These are phyloP conservation scores for Apiotrichum montevideense DNA, from an alignment of 1,284 basidiomycete species.

Conservation along the genomic window DNA sequence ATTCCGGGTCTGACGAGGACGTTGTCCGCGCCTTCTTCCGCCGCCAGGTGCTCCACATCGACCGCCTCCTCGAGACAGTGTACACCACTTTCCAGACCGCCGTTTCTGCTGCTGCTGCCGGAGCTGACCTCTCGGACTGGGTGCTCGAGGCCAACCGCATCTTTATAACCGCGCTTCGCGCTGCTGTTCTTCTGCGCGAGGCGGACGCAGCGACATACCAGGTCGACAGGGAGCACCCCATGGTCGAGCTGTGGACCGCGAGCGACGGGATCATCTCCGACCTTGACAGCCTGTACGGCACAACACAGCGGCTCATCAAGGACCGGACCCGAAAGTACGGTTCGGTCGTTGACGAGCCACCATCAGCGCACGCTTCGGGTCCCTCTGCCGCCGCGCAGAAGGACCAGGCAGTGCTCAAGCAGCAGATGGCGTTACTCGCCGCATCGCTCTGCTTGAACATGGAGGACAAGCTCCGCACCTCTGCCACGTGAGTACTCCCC, in stretches of 20 bases:
- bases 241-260: constrained; percentile 79
- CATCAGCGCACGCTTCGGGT: constrained; percentile 1
- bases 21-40: constrained; percentile 80
- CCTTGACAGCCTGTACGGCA: constrained; percentile 65
- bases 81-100: constrained; percentile 28
- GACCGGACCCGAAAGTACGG: constrained; percentile 51
- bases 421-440: constrained; percentile 68
- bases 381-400: constrained; percentile 19
- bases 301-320: constrained; percentile 54
- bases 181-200: constrained; percentile 66
- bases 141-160: constrained; percentile 69
- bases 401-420: constrained; percentile 44
- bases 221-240: constrained; percentile 54
- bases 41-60: constrained; percentile 53
- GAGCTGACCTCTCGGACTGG: constrained; percentile 47
- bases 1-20: constrained; percentile 57
- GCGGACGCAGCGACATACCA: constrained; percentile 70
- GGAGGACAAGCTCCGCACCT: constrained; percentile 65
- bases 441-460: constrained; percentile 63
- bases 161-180: constrained; percentile 60
- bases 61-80: constrained; percentile 39
- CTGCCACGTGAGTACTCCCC: constrained; percentile 53
- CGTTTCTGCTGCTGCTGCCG: constrained; percentile 14
- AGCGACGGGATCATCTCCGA: constrained; percentile 61
- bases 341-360: constrained; percentile 45